Conservation (phyloP, 2,329 filamentous ascomycete species). For the Hypoxylon sp. region DNA sequence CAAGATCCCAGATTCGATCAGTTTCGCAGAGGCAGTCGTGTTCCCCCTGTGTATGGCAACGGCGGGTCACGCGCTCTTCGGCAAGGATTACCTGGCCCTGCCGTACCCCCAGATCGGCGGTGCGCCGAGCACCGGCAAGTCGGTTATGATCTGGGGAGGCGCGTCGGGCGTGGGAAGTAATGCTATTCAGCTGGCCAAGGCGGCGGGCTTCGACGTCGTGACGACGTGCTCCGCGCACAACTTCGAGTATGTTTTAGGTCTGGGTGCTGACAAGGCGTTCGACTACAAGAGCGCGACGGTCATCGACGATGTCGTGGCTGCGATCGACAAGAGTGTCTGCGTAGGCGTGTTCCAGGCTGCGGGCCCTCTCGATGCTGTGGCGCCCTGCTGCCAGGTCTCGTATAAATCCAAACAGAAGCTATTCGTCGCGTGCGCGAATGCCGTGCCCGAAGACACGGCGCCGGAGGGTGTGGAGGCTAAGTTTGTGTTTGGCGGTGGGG, state of each 20-base stretch:
- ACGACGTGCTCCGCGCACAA: conserved; percentile 34
- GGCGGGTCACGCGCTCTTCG: conserved; percentile 27
- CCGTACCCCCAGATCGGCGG: conserved; percentile 2
- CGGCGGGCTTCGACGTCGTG: conserved; percentile 26
- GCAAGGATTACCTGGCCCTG: conserved; percentile 10
- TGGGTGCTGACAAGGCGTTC: conserved; percentile 28
- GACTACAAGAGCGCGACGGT: conserved; percentile 22
- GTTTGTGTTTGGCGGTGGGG: conserved; percentile 5
- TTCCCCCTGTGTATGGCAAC: conserved; percentile 37
- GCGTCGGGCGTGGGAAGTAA: conserved; percentile 30
- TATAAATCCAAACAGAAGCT: conserved; percentile 11
- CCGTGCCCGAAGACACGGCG: conserved; percentile 20
- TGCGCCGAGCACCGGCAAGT: conserved; percentile 3
- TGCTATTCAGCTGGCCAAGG: conserved; percentile 26
- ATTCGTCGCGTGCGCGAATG: conserved; percentile 36
- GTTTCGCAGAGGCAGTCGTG: conserved; percentile 24
- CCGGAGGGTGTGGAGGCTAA: conserved; percentile 26
- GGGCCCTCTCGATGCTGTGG: conserved; percentile 19
- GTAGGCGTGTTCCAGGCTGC: conserved; percentile 38
- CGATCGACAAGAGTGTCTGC: conserved; percentile 16
- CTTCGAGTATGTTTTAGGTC: conserved; percentile 14
- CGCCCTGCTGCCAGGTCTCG: conserved; percentile 25
- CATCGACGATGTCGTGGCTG: conserved; percentile 23
- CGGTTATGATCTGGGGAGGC: conserved; percentile 32
- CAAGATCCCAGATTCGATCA: conserved; percentile 20